A percentile compares a stretch with the other conserved stretches of the same genome.
phyloP scores from a whole-genome alignment of 805 yeast genomes.

The Wickerhamomyces hampshirensis region DNA sequence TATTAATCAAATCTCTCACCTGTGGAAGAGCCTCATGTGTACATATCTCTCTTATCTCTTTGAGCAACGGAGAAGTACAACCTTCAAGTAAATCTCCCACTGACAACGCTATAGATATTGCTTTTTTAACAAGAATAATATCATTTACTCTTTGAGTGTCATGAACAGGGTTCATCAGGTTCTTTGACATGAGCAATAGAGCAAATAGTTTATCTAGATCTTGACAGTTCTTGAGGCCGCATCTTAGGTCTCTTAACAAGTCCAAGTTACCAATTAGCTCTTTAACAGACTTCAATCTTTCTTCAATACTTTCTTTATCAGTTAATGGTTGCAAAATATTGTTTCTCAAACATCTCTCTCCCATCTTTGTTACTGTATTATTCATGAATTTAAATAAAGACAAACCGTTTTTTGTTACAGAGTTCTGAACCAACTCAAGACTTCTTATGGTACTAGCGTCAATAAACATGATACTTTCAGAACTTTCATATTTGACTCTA shows the following conservation, averaged over 20 bases:
- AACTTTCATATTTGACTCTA: conserved; percentile 32
- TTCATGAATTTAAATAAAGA: conserved; percentile 35
- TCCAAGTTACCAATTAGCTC: conserved; percentile 27
- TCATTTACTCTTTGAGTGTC: conserved; percentile 37
- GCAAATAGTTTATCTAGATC: conserved; percentile 40
- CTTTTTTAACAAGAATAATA: conserved; percentile 34
- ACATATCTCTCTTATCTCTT: conserved; percentile 28
- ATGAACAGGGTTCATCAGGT: conserved; percentile 20
- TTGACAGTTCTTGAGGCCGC: conserved; percentile 26
- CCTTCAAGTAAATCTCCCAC: conserved; percentile 16
- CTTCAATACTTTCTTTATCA: conserved; percentile 29
- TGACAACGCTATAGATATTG: conserved; percentile 23
- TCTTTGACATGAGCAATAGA: conserved; percentile 27
- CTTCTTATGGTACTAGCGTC: conserved; percentile 33
- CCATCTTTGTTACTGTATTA: conserved; percentile 42
- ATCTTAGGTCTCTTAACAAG: conserved; percentile 14
- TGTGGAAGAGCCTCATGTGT: conserved; percentile 19
- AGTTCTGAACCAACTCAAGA: conserved; percentile 37
- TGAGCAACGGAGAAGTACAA: conserved; percentile 15
- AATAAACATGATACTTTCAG: conserved; percentile 39
- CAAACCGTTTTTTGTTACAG: conserved; percentile 24
- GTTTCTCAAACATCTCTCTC: conserved; percentile 34
- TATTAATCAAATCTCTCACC: conserved; percentile 26
- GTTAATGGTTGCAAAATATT: conserved; percentile 46
- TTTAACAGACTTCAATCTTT: conserved; percentile 33